phyloP scores from a whole-genome alignment of 2,329 filamentous ascomycete genomes.

The Berkeleyomyces basicola region DNA sequence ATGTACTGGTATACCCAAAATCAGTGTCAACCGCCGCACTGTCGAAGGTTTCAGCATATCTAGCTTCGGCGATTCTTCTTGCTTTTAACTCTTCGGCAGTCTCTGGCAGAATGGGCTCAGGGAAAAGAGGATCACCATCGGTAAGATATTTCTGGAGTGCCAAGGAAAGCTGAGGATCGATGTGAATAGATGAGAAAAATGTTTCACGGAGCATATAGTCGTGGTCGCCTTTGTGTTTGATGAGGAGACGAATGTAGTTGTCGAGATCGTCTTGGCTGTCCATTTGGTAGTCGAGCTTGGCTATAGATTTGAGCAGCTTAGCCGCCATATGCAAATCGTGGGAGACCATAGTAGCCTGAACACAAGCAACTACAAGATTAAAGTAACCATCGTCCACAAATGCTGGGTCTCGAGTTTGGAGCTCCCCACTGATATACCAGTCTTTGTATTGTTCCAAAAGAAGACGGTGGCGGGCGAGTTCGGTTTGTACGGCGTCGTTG shows the following conservation, averaged over 20 bases:
- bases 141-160: background rate
- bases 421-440: background rate
- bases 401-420: background rate
- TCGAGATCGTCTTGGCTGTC: background rate
- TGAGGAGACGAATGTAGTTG: background rate
- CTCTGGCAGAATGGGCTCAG: background rate
- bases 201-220: background rate
- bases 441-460: background rate
- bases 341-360: background rate
- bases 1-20: background rate
- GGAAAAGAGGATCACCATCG: background rate
- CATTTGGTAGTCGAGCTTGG: background rate
- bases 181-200: background rate
- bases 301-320: background rate
- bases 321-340: background rate
- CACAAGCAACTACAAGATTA: background rate
- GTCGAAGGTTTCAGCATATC: background rate
- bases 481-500: background rate
- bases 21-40: background rate
- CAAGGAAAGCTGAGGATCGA: background rate
- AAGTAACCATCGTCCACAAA: background rate
- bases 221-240: background rate
- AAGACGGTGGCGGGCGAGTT: background rate
- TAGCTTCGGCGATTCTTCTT: background rate
- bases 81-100: background rate